A percentile compares a stretch with the other conserved stretches of the same genome.
phyloP scores from a whole-genome alignment of 176 grass and related monocot genomes.

The Neostapfia colusana region DNA sequence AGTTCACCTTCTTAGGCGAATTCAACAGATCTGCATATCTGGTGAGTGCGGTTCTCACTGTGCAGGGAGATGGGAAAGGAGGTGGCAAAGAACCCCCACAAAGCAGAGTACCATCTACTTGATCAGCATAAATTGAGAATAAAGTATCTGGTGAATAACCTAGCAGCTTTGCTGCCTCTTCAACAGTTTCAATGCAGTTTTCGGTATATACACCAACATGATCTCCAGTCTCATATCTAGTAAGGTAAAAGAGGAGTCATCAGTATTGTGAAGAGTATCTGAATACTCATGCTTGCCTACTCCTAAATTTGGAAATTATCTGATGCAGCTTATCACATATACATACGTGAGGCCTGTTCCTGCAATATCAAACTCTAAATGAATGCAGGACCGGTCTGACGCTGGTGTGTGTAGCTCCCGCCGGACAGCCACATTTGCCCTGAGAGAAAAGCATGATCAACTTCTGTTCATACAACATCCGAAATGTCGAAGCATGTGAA shows the following conservation, averaged over 20 bases:
- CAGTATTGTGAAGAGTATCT: constrained; percentile 8
- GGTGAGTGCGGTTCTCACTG: constrained; percentile 71
- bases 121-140: constrained; percentile 86
- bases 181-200: constrained; percentile 71
- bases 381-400: constrained; percentile 89
- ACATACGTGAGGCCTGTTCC: constrained; percentile 74
- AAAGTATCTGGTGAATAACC: constrained; percentile 72
- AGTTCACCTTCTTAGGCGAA: constrained; percentile 80
- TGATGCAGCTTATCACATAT: constrained; percentile 20
- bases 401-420: constrained; percentile 85
- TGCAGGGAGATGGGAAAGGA: constrained; percentile 80
- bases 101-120: constrained; percentile 83
- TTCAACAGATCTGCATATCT: constrained; percentile 88
- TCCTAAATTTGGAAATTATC: neutral
- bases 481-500: neutral
- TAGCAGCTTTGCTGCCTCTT: constrained; percentile 75
- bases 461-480: neutral
- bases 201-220: constrained; percentile 92
- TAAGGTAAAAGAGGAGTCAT: constrained; percentile 26
- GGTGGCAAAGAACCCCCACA: constrained; percentile 63
- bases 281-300: neutral
- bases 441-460: constrained; percentile 34
- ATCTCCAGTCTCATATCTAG: constrained; percentile 89
- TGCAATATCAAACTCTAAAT: constrained; percentile 96
- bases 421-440: constrained; percentile 72